phyloP scores from a whole-genome alignment of 179 eudicot species.

The Corrigiola litoralis region DNA sequence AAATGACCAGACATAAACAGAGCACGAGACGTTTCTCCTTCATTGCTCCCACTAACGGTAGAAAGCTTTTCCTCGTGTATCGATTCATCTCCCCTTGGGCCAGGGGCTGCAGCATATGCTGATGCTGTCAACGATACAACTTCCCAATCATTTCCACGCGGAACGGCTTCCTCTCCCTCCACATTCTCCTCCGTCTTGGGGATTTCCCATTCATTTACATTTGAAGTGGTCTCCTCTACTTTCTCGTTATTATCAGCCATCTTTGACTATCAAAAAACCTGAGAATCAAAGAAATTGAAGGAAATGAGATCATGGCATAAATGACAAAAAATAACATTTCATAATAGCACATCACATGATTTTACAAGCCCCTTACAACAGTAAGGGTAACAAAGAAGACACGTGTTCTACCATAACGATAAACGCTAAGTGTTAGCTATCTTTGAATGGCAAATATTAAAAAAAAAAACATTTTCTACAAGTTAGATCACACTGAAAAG shows the following conservation, averaged over 20 bases:
- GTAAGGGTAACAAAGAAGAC: too few relatives aligned
- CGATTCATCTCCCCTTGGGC: constrained; percentile 44
- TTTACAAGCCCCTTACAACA: too few relatives aligned
- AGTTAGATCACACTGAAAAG: too few relatives aligned
- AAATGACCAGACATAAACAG: constrained; percentile 70
- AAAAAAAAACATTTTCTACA: too few relatives aligned
- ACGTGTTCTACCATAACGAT: too few relatives aligned
- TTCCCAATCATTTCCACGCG: constrained; percentile 90
- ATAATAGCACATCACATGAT: too few relatives aligned
- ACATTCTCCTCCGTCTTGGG: constrained; percentile 30
- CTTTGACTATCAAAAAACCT: constrained; percentile 6
- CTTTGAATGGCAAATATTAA: too few relatives aligned
- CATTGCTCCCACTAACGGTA: constrained; percentile 27
- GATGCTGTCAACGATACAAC: constrained; percentile 90
- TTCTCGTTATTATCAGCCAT: constrained; percentile 28
- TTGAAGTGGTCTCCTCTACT: constrained; percentile 15
- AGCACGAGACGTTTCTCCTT: constrained; percentile 54
- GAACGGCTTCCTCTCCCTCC: constrained; percentile 37
- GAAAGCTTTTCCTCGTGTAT: constrained; percentile 34
- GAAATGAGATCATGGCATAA: neutral
- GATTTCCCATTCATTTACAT: constrained; percentile 17
- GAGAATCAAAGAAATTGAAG: neutral
- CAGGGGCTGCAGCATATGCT: constrained; percentile 86
- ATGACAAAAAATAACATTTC: neutral
- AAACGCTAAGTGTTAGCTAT: too few relatives aligned